phyloP scores from a whole-genome alignment of 148 eudicot species.

The Salicornia ramosissima region DNA sequence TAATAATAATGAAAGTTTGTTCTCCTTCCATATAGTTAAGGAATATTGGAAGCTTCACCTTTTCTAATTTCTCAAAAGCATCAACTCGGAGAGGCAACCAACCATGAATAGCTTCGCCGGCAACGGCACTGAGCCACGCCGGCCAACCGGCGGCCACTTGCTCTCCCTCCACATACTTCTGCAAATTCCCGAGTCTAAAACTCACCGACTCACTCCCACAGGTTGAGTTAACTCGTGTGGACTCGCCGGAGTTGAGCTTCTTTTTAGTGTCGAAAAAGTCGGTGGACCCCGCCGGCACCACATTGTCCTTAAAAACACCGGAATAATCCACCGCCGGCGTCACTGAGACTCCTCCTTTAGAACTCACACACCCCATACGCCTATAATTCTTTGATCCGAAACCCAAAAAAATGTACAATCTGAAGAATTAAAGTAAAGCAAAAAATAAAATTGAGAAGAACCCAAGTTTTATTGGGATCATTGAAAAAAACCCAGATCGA shows the following conservation, averaged over 20 bases:
- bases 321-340: slow-evolving; percentile 85
- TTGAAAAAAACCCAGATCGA: slow-evolving; percentile 36
- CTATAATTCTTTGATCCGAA: not conserved
- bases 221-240: slow-evolving; percentile 45
- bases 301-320: slow-evolving; percentile 49
- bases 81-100: slow-evolving; percentile 87
- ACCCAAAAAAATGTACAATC: not conserved
- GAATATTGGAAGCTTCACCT: slow-evolving; percentile 41
- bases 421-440: not conserved
- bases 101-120: slow-evolving; percentile 92
- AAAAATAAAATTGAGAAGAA: not conserved
- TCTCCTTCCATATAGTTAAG: too few species aligned
- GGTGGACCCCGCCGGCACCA: slow-evolving; percentile 24
- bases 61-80: slow-evolving; percentile 79
- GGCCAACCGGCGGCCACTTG: slow-evolving; percentile 99
- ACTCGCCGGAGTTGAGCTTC: slow-evolving; percentile 27
- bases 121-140: slow-evolving; percentile 93
- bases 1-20: too few species aligned
- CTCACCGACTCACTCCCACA: slow-evolving; percentile 61
- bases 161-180: slow-evolving; percentile 70
- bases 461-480: slow-evolving; percentile 19
- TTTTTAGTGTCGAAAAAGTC: slow-evolving; percentile 2
- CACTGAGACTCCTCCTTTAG: slow-evolving; percentile 81
- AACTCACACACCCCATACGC: slow-evolving; percentile 82
- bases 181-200: slow-evolving; percentile 76